Evolutionary conservation across 768 basidiomycete species (phyloP), one percentile per base, ranked within the genome.

Genomic region (Tricholoma saponaceum): DNA sequence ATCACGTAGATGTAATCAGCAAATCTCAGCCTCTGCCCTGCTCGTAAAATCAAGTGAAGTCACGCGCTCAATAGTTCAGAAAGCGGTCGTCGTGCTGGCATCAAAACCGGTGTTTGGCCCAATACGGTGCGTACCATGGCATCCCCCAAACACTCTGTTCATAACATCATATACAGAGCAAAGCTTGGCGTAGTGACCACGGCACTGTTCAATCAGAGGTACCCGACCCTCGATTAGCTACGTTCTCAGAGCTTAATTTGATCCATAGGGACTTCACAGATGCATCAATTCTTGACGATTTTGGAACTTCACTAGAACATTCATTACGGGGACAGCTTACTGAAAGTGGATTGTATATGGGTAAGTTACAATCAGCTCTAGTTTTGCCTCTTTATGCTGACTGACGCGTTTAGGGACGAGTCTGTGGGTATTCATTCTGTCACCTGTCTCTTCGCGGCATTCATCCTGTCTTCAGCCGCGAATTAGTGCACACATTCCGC

Each of bases 11-110:
- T 96, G 95, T 69, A 98, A 98, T 65, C 92, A 95, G 51, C 97
- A 99, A 76, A 93, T 99, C 32, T 77, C 91, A 9, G 78, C 95
- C 1, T 80, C 87, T 0, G 79, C 86, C 22, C 79, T 99, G 26
- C 76, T 93, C 4, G 87, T 90, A 49, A 89, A 87, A 67, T 81
- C 84, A 37, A 76, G 83, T 2, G 95, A 97, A 61, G 92, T 98
- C 16, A 98, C 97, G 4, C 86, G 97, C 14, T 93, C 90, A 4
- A 98, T 89, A 8, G 97, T 99, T 0, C 97, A 99, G 71, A 99
- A 98, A 69, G 95, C 97, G 0, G 92, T 99, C 3, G 93, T 98
- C 0, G 91, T 99, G 2, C 78, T 99, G 33, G 95, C 93, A 3
- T 84, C 88, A 12, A 90, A 91, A 67, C 93, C 94, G 0, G 83